These are phyloP conservation scores for Diaporthe vexans DNA, from an alignment of 2,329 filamentous ascomycete species.

Conservation along the genomic window DNA sequence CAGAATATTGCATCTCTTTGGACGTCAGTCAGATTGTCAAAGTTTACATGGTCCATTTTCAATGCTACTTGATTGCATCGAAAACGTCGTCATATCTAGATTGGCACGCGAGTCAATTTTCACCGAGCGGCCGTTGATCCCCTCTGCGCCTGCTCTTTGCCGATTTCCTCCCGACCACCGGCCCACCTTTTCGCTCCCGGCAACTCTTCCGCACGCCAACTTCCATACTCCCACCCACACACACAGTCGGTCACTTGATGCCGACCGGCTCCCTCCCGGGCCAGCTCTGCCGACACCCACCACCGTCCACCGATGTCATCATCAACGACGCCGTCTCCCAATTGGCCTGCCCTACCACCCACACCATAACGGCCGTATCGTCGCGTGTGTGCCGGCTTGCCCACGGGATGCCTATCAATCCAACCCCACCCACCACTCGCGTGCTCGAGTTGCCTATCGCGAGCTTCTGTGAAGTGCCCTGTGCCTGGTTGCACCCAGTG, in stretches of 20 bases:
- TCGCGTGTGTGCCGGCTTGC: constrained; percentile 4
- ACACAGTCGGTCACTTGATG: constrained; percentile 8
- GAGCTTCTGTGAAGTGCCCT: neutral
- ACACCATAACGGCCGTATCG: neutral
- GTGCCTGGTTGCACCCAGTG: neutral
- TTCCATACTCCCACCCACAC: neutral
- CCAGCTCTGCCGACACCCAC: constrained; percentile 3
- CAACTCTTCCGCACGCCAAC: constrained; percentile 6
- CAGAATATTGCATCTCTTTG: neutral
- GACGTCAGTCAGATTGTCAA: neutral
- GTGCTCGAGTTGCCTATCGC: constrained; percentile 27
- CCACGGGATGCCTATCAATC: constrained; percentile 23
- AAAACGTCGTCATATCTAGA: constrained; percentile 3
- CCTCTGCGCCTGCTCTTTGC: neutral
- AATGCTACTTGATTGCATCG: neutral
- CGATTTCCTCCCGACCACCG: constrained; percentile 30
- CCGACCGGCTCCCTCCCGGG: neutral
- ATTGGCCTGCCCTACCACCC: constrained; percentile 22
- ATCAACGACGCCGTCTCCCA: constrained; percentile 17
- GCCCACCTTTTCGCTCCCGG: constrained; percentile 1
- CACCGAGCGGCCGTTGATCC: constrained; percentile 3
- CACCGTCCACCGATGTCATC: constrained; percentile 13
- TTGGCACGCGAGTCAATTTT: constrained; percentile 26
- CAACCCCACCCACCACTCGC: neutral
- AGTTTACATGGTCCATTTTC: neutral